Evolutionary conservation across 2,329 filamentous ascomycete species (phyloP), one percentile per base, ranked within the genome.

Genomic region (Colletotrichum siamense): DNA sequence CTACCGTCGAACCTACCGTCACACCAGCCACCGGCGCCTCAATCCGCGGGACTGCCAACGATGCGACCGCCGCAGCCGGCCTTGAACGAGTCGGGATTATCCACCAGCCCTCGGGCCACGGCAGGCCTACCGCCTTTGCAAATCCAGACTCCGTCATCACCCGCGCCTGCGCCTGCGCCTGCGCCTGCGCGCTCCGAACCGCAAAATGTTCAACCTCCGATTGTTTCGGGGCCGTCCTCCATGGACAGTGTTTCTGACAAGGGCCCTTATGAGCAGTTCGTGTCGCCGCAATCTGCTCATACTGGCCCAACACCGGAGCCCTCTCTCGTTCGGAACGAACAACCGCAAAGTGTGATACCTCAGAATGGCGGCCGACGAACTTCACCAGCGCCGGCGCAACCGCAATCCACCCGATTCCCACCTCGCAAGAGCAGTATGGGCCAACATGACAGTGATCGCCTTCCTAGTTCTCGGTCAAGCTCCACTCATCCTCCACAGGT

Each of bases 361-460:
- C 77, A 77, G 3, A 71, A 66, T 2, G 57, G 71, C 36, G 36
- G 34, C 44, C 49, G 65, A 16, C 66, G 16, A 24, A 52, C 67
- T 18, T 75, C 75, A n/a, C 75, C 75, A 18, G 49, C 71, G 13
- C 71, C 66, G 24, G 39, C 34, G 79, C 81, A 77, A 78, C 78
- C 66, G 79, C 80, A 22, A 81, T 80, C 32, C 79, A 86, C 86
- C 4, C 87, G 86, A 64, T 92, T 91, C 75, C 92, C 92, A 12
- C 89, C 91, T 10, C 87, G 92, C 44, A 92, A 93, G 82, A 92
- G 91, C 82, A 94, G 92, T 80, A 85, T 93, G 79, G 87, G 88
- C 72, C 88, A 90, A 80, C 84, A 84, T 16, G 84, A 83, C 28
- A 79, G 82, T n/a, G 81, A 84, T 8, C 66, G 24, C 16, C 65